Evolutionary conservation across 2,329 filamentous ascomycete species (phyloP).

Genomic region (Davidsoniella virescens): DNA sequence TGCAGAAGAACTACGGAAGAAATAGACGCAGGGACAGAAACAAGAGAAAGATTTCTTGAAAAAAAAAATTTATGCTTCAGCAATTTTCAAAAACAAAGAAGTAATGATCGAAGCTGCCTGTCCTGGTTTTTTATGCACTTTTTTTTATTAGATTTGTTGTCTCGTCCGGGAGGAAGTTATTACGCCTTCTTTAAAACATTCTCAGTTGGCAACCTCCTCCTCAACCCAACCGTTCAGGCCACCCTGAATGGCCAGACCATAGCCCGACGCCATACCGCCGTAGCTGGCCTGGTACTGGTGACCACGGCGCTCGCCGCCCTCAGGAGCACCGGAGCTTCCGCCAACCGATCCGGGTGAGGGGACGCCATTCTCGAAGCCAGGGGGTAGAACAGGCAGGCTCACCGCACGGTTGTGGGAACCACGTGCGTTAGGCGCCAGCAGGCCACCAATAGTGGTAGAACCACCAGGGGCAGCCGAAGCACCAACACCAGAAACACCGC

Average conservation of each 20-base stretch:
- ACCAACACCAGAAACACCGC: constrained; percentile 50
- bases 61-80: no score
- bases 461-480: constrained; percentile 35
- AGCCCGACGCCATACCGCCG: constrained; percentile 38
- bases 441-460: constrained; percentile 56
- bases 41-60: no score
- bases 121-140: no score
- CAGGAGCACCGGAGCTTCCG: constrained; percentile 14
- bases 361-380: constrained; percentile 44
- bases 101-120: no score
- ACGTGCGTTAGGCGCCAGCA: constrained; percentile 53
- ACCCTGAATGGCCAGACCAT: constrained; percentile 46
- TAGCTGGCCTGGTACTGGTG: constrained; percentile 52
- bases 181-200: background rate
- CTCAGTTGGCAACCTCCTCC: constrained; percentile 46
- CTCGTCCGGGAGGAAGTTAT: background rate
- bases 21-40: constrained; percentile 13
- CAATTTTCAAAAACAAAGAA: constrained; percentile 5
- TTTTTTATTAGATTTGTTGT: background rate
- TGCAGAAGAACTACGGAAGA: constrained; percentile 9
- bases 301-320: constrained; percentile 40
- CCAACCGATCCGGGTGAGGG: constrained; percentile 30
- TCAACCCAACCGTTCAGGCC: constrained; percentile 52
- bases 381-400: constrained; percentile 60
- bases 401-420: constrained; percentile 64